Base-by-base conservation (phyloP, 2,329 filamentous ascomycete species). In the Chalara sp. region DNA sequence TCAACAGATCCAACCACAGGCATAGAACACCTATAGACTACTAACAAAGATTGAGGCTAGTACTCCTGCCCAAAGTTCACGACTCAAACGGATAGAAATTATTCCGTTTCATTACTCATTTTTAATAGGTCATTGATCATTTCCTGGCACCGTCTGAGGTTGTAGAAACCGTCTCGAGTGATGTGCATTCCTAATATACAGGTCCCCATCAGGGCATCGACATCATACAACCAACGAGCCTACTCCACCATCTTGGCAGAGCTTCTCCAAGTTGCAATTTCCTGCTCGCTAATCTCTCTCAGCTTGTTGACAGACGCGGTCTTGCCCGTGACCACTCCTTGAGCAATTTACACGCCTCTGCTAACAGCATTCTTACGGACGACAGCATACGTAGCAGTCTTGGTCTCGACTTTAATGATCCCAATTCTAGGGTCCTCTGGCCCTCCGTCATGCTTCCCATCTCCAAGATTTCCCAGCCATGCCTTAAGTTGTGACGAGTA, bases 401-500 rank as follows among this genome's bases (percentile, higher is more conserved):
- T 76, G 12, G 84, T 78, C 72, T 83, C 83, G 55, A 95, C 83
- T 51, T 82, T 83, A 61, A 95, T 95, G 56, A 95, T 70, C 39
- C 82, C 87, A 58, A 95, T 88, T 28, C 90, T 78, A 10, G 90
- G 89, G 63, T 95, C 90, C 1, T 88, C 80, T 54, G 84, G 83
- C 1, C 86, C 84, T 30, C 89, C 90, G 58, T 95, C 87, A 64
- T 95, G 90, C 52, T 76, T 81, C 44, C 89, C 89, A 57, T 95
- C 89, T 28, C 84, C 86, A 13, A 95, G 76, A 57, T 95, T 89
- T 5, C 90, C 90, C 12, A 96, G 64, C 90, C 90, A 95, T 0
- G 87, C 86, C 73, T 90, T 91, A 54, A 95, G 73, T 0, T 75
- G 66, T 0, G 82, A 78, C 28, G 75, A 84, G 70, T 95, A 95